phyloP scores from a whole-genome alignment of 2,329 filamentous ascomycete species.

The Colletotrichum graminicola region DNA sequence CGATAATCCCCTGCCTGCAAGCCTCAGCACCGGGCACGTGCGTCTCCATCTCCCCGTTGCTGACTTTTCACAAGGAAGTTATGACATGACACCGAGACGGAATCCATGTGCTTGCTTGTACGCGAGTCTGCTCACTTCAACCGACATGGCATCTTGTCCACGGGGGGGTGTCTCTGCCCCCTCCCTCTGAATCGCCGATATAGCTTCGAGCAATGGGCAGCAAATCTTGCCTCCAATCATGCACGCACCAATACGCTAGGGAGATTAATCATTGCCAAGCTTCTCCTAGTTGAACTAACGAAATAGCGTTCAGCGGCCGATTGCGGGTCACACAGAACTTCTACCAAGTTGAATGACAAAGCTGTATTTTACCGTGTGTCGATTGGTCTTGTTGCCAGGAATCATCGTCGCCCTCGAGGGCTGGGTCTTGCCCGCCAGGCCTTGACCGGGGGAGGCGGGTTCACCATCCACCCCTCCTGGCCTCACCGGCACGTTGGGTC shows the following conservation, averaged over 20 bases:
- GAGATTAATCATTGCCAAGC: constrained; percentile 8
- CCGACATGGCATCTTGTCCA: not conserved
- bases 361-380: too few relatives aligned
- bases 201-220: constrained; percentile 1
- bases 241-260: constrained; percentile 12
- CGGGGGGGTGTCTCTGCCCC: not conserved
- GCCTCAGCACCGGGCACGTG: constrained; percentile 23
- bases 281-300: constrained; percentile 5
- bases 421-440: not conserved
- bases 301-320: not conserved
- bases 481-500: constrained; percentile 25
- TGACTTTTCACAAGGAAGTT: not conserved
- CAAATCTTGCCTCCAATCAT: not conserved
- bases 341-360: too few relatives aligned
- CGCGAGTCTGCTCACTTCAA: not conserved
- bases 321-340: too few relatives aligned
- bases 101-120: not conserved
- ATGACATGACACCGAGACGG: not conserved
- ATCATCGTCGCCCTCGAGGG: constrained; percentile 25
- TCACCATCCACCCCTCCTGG: not conserved
- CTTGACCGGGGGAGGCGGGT: not conserved
- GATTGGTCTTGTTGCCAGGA: too few relatives aligned
- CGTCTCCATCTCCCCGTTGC: not conserved
- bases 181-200: not conserved
- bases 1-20: constrained; percentile 23